Base-by-base conservation (phyloP, 106 monocot species). In the Gastrodia elata region DNA sequence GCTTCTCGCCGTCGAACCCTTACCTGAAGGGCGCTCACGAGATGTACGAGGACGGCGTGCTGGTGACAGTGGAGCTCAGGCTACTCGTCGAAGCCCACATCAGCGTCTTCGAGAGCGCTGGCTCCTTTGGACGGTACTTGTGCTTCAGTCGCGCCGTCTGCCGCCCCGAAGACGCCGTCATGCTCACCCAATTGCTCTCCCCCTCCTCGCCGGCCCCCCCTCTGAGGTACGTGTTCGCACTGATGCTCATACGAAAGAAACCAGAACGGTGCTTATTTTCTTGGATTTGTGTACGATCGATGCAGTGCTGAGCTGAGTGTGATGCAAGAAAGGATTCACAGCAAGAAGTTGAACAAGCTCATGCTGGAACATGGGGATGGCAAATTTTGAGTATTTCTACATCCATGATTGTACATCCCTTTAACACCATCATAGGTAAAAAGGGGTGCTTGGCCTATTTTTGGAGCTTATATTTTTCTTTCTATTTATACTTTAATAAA, bases 11-110 rank as follows among this genome's bases (percentile, higher is more conserved):
- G 16, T 52, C 80, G 5, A 56, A 71, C 44, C 87, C 95, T 6
- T 89, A 89, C 61, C 74, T 95, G n/a, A 85, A 84, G 57, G 95
- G 95, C 13, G 75, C 91, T 2, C 87, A 84, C 6, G 85, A 95
- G 75, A 95, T 95, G 95, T 89, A 95, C 79, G 79, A 87, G 32
- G 83, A 87, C 41, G 95, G 95, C n/a, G 82, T 91, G 15, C 76
- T 95, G 11, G 95, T 86, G 24, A 86, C 95, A 3, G 91, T 95
- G 4, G 91, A 91, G 38, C 65, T 68, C 35, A 64, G 83, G 25
- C 82, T 87, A 73, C 85, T 95, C 43, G 83, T 78, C 25, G 87
- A 89, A 16, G 86, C 95, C 3, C 89, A 95, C 64, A 35, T 95
- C 28, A 80, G 83, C 27, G 80, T 80, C 25, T 89, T 75, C 61